Base-by-base conservation (phyloP, 2,329 filamentous ascomycete species). In the Teratosphaeriaceae sp. region DNA sequence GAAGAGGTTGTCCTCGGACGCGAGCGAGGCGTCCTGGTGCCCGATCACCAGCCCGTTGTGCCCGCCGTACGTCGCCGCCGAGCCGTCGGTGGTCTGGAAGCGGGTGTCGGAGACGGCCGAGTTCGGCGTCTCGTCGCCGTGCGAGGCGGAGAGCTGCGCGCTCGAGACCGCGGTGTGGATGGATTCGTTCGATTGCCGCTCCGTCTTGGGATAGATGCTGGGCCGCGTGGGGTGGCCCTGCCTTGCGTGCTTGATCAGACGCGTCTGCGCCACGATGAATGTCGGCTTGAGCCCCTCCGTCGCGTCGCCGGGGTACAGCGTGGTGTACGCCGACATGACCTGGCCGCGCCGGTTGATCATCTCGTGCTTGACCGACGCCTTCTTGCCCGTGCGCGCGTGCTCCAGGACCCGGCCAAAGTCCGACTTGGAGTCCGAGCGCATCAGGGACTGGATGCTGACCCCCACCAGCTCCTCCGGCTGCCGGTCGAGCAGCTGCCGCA, bases 341-440 rank as follows among this genome's bases (percentile, higher is more conserved):
- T 96, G 85, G 1, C 90, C 90, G 47, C 88, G 78, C 43, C 86
- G 83, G 61, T 95, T 94, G 59, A 90, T 84, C 53, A 96, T 80
- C 59, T 94, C 88, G 61, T 96, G 90, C 57, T 85, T 88, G 61
- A 89, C 88, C 2, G 80, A 82, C 2, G 83, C 78, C 49, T 80
- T 84, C 54, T 80, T 82, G 15, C 88, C 88, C 26, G 78, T 78
- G 41, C 88, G 76, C 15, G 86, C 85, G 50, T 84, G 80, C 58
- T 94, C 88, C 24, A 96, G 76, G 2, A 85, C 79, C 27, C 85
- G 78, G 20, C 84, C 85, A 56, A 94, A 89, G 45, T 89, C 85
- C 1, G 76, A 65, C 41, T 84, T 82, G 1, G 85, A 87, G 50
- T 95, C 88, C 45, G 81, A 79, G 13, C 88, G 82, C 84, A 96